Evolutionary conservation across 2,329 filamentous ascomycete genomes (phyloP).

Genomic region (Microcyclospora tardicrescens): DNA sequence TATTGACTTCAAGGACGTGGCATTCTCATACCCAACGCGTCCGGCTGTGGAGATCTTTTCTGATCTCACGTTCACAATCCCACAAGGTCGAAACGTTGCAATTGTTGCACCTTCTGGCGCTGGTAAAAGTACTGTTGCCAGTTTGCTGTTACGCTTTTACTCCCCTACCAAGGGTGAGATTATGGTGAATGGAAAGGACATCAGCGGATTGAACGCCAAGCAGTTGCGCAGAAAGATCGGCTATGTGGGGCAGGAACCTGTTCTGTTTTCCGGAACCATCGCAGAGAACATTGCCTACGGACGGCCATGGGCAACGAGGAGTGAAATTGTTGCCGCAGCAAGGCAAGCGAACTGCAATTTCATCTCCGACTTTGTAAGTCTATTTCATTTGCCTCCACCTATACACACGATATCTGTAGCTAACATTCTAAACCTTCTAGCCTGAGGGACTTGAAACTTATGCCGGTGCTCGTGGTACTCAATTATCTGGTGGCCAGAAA

Average conservation of each 20-base stretch:
- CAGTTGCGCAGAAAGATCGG: conserved; percentile 85
- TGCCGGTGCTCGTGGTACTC: conserved; percentile 81
- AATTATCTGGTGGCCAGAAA: conserved; percentile 92
- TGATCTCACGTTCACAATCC: conserved; percentile 77
- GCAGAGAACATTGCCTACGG: conserved; percentile 90
- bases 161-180: conserved; percentile 65
- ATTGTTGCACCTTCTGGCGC: conserved; percentile 94
- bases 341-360: conserved; percentile 91
- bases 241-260: conserved; percentile 89
- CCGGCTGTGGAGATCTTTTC: conserved; percentile 88
- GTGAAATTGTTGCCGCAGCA: conserved; percentile 76
- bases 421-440: conserved; percentile 21
- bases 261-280: conserved; percentile 75
- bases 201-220: conserved; percentile 81
- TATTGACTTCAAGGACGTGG: conserved; percentile 76
- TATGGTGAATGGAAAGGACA: conserved; percentile 70
- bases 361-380: conserved; percentile 73
- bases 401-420: conserved; percentile 4
- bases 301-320: conserved; percentile 60
- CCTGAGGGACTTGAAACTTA: conserved; percentile 90
- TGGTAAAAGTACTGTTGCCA: conserved; percentile 90
- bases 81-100: conserved; percentile 85
- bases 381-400: not conserved
- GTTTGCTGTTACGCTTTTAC: conserved; percentile 86
- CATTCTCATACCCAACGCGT: conserved; percentile 85